A percentile compares a stretch with the other conserved stretches of the same genome.
These are phyloP conservation scores for Alternaria sp. DNA, from an alignment of 2,329 filamentous ascomycete species.

Conservation along the genomic window DNA sequence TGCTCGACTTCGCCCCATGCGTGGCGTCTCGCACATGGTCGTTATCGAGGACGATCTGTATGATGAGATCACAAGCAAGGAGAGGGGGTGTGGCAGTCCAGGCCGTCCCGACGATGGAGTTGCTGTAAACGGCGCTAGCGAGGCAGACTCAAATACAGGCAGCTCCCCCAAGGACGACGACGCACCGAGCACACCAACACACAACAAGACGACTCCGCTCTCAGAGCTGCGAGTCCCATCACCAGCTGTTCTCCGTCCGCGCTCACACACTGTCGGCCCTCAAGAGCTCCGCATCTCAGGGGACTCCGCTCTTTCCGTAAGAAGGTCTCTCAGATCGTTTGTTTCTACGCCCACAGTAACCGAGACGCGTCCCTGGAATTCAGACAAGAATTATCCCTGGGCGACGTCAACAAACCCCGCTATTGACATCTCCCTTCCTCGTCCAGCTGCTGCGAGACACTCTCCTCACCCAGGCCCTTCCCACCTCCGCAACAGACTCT, in stretches of 20 bases:
- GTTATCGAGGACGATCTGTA: conserved; percentile 45
- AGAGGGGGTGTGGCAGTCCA: conserved; percentile 15
- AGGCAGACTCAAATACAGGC: conserved; percentile 16
- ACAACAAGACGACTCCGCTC: conserved; percentile 20
- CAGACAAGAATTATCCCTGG: conserved; percentile 57
- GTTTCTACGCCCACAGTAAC: conserved; percentile 32
- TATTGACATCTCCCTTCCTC: conserved; percentile 50
- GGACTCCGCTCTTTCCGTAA: conserved; percentile 32
- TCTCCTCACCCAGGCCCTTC: conserved; percentile 42
- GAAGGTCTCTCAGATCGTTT: conserved; percentile 36
- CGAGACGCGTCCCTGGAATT: conserved; percentile 55
- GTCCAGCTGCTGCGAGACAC: conserved; percentile 32
- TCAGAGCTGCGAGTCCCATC: conserved; percentile 35
- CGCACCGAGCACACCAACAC: conserved; percentile 15
- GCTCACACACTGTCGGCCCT: conserved; percentile 28
- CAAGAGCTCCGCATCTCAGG: conserved; percentile 20
- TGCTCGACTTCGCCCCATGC: conserved; percentile 42
- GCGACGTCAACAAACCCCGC: conserved; percentile 44
- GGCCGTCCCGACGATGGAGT: conserved; percentile 11
- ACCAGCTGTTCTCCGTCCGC: conserved; percentile 30
- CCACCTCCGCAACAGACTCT: conserved; percentile 38
- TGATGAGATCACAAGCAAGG: conserved; percentile 37
- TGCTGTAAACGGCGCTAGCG: conserved; percentile 11
- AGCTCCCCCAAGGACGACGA: conserved; percentile 7
- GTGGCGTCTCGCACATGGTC: conserved; percentile 39